Evolutionary conservation across 148 eudicot species (phyloP).

Genomic region (Limonium bicolor): DNA sequence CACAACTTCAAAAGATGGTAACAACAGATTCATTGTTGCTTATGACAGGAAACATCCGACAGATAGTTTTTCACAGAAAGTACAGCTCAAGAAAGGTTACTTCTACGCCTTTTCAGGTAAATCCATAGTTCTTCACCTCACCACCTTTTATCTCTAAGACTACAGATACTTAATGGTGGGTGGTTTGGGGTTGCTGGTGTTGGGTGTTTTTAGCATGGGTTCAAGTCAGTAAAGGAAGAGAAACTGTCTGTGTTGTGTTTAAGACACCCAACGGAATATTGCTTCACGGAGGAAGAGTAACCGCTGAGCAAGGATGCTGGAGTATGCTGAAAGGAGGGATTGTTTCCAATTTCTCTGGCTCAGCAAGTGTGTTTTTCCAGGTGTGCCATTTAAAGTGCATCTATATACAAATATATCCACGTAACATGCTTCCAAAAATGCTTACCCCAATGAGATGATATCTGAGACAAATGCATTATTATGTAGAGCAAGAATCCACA

Average conservation of each 20-base stretch:
- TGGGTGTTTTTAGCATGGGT: constrained; percentile 36
- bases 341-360: constrained; percentile 13
- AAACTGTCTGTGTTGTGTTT: constrained; percentile 16
- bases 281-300: constrained; percentile 26
- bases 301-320: constrained; percentile 59
- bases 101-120: constrained; percentile 44
- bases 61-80: constrained; percentile 30
- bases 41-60: constrained; percentile 22
- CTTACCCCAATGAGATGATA: too few species aligned
- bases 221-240: constrained; percentile 32
- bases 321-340: constrained; percentile 63
- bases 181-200: neutral
- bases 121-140: neutral
- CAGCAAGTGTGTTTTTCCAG: constrained; percentile 20
- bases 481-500: constrained; percentile 33
- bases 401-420: too few species aligned
- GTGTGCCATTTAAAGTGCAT: too few species aligned
- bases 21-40: constrained; percentile 32
- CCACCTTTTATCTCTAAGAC: neutral
- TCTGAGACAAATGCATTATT: too few species aligned
- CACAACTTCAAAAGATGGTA: constrained; percentile 10
- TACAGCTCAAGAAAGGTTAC: constrained; percentile 19
- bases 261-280: constrained; percentile 7
- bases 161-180: neutral
- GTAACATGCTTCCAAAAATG: too few species aligned